Conservation (phyloP, 371 early-diverging fungal genomes). For the Mortierella sp. region DNA sequence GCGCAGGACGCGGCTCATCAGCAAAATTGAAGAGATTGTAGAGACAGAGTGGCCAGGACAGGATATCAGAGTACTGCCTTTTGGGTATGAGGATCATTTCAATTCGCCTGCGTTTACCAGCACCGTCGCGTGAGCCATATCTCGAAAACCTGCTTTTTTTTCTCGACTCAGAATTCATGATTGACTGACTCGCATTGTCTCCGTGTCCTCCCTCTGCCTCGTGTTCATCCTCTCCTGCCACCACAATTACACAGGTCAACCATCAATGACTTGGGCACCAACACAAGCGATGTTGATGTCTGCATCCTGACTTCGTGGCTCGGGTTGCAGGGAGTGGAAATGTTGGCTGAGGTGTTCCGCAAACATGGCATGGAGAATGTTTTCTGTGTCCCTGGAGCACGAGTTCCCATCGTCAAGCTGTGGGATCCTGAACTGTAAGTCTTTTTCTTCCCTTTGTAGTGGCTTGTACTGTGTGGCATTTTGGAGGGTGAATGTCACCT, state of each 20-base stretch:
- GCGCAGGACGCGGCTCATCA: constrained; percentile 42
- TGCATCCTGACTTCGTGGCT: constrained; percentile 71
- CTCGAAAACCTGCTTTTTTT: not conserved
- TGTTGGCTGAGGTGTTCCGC: constrained; percentile 58
- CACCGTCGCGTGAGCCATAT: constrained; percentile 9
- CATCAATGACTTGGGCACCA: constrained; percentile 68
- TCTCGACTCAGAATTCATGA: not conserved
- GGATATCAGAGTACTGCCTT: constrained; percentile 53
- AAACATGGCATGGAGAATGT: constrained; percentile 73
- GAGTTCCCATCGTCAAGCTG: constrained; percentile 76
- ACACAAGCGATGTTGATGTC: constrained; percentile 73
- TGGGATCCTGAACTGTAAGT: constrained; percentile 76
- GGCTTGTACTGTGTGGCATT: constrained; percentile 55
- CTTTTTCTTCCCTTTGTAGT: constrained; percentile 16
- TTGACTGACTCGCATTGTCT: constrained; percentile 4
- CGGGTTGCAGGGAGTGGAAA: constrained; percentile 63
- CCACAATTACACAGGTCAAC: constrained; percentile 63
- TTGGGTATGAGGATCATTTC: constrained; percentile 53
- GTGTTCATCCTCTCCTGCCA: not conserved
- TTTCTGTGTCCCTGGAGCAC: constrained; percentile 69
- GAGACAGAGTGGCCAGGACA: constrained; percentile 53
- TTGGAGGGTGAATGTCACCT: not conserved
- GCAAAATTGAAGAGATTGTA: constrained; percentile 49
- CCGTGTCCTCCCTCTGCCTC: not conserved
- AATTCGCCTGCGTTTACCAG: constrained; percentile 13